Evolutionary conservation across 441 rosid species (phyloP).

Genomic region (Dalechampia spathulata): DNA sequence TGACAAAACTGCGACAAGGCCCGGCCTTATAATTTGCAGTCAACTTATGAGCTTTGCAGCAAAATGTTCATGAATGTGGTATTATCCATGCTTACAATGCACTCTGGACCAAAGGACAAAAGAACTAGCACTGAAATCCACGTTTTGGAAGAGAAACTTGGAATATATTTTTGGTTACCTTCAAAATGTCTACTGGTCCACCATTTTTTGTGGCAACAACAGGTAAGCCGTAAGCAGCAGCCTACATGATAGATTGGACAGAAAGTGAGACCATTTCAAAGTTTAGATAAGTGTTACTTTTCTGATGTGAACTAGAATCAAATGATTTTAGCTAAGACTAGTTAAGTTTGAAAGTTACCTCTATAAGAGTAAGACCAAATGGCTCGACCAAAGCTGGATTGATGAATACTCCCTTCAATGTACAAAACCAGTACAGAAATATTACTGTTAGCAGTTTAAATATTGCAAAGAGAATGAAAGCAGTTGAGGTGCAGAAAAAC

Average conservation of each 20-base stretch:
- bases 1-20: too few species aligned
- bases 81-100: not conserved
- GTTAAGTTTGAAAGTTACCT: constrained; percentile 30
- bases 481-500: constrained; percentile 6
- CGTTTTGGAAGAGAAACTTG: not conserved
- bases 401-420: constrained; percentile 67
- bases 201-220: constrained; percentile 71
- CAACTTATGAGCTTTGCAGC: not conserved
- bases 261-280: too few species aligned
- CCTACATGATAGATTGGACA: constrained; percentile 32
- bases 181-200: constrained; percentile 63
- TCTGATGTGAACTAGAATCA: not conserved
- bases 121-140: not conserved
- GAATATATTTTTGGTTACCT: constrained; percentile 30
- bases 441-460: constrained; percentile 23
- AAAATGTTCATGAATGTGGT: not conserved
- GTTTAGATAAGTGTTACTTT: not conserved
- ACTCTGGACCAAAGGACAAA: not conserved
- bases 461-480: constrained; percentile 5
- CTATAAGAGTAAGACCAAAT: constrained; percentile 66
- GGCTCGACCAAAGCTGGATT: constrained; percentile 80
- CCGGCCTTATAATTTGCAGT: too few species aligned
- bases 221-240: constrained; percentile 72
- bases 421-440: constrained; percentile 20
- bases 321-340: too few species aligned